Evolutionary conservation across 208 protist genomes (phyloP).

Genomic region (Balamuthia mandrillaris): DNA sequence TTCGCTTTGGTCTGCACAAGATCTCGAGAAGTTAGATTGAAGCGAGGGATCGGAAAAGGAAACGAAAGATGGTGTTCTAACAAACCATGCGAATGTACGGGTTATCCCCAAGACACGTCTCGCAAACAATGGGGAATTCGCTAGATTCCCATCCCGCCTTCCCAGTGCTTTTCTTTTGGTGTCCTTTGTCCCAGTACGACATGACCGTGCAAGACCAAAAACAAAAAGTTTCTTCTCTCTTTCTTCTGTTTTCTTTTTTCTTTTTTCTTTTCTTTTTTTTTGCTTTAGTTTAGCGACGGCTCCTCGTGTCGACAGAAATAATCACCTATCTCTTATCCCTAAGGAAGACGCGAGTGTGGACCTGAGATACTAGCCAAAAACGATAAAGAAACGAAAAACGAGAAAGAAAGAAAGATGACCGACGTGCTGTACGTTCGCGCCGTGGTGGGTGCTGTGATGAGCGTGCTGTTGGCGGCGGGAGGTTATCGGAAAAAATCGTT

Average conservation of each 20-base stretch:
- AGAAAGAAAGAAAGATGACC: not conserved
- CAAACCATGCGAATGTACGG: slow-evolving; percentile 79
- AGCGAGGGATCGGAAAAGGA: not conserved
- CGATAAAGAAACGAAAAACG: not conserved
- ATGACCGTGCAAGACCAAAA: too few species aligned
- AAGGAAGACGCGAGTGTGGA: too few species aligned
- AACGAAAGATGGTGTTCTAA: not conserved
- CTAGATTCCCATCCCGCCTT: slow-evolving; percentile 1
- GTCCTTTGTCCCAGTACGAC: slow-evolving; percentile 17
- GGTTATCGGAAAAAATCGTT: slow-evolving; percentile 13
- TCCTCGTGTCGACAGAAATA: too few species aligned
- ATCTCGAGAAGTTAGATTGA: too few species aligned
- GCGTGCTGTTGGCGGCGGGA: not conserved
- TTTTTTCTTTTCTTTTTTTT: too few species aligned
- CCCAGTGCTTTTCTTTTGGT: not conserved
- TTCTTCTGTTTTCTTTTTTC: too few species aligned
- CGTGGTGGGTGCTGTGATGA: not conserved
- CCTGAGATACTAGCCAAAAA: too few species aligned
- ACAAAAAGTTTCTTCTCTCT: too few species aligned
- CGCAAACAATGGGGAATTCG: slow-evolving; percentile 81
- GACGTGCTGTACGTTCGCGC: not conserved
- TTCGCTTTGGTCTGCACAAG: slow-evolving; percentile 57
- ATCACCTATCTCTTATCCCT: too few species aligned
- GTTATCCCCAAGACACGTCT: slow-evolving; percentile 81
- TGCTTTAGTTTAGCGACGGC: too few species aligned